Conservation (phyloP, 2,329 filamentous ascomycete species). For the Trichophyton simii region DNA sequence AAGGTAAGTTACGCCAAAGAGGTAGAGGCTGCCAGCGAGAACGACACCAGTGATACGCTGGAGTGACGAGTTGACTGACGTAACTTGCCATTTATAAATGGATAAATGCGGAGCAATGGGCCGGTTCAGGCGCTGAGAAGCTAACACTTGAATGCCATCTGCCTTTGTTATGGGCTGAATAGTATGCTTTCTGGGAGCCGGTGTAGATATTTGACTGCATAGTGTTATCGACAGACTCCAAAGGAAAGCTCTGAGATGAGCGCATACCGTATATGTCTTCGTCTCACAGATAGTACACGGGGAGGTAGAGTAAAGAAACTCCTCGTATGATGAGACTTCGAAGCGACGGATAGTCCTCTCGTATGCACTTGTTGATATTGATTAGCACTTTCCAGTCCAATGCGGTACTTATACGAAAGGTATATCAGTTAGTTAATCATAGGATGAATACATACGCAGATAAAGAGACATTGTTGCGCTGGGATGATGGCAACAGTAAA, state of each 20-base stretch:
- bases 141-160: slow-evolving; percentile 43
- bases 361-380: too few species aligned
- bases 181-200: not conserved
- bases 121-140: slow-evolving; percentile 64
- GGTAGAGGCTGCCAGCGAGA: slow-evolving; percentile 62
- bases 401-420: too few species aligned
- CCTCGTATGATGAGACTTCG: too few species aligned
- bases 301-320: too few species aligned
- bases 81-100: slow-evolving; percentile 79
- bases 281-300: too few species aligned
- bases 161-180: not conserved
- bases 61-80: slow-evolving; percentile 61
- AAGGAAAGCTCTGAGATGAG: not conserved
- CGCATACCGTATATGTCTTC: not conserved
- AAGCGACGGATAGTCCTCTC: too few species aligned
- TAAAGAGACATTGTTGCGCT: too few species aligned
- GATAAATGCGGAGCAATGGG: slow-evolving; percentile 72
- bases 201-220: not conserved
- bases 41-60: slow-evolving; percentile 69
- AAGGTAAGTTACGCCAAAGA: slow-evolving; percentile 69
- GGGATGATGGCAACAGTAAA: too few species aligned
- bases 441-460: too few species aligned
- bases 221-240: not conserved
- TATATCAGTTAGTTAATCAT: too few species aligned
- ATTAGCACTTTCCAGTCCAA: too few species aligned